These are phyloP conservation scores for Phanerochaete carnosa DNA, from an alignment of 768 basidiomycete genomes.

Conservation along the genomic window DNA sequence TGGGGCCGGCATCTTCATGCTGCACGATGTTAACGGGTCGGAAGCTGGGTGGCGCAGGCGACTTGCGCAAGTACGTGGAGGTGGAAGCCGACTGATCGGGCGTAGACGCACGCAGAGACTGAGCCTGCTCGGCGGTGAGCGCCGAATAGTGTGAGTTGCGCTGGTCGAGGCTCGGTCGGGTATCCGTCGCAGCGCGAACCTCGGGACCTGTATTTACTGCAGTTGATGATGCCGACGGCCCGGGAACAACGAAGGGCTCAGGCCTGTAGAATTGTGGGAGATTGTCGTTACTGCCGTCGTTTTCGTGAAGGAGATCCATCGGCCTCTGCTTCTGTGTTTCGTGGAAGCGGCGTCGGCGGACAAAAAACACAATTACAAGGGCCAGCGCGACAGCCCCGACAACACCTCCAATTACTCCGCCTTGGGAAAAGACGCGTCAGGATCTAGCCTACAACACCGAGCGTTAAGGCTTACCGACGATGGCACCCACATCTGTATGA, in stretches of 20 bases:
- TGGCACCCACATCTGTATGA: constrained; percentile 41
- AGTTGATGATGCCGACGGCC: constrained; percentile 46
- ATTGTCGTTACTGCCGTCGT: constrained; percentile 44
- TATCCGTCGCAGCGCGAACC: constrained; percentile 8
- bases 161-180: constrained; percentile 15
- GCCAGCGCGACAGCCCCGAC: constrained; percentile 41
- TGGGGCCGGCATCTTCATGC: constrained; percentile 77
- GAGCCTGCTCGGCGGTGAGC: constrained; percentile 16
- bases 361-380: constrained; percentile 45
- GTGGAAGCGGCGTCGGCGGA: constrained; percentile 40
- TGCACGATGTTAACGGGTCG: constrained; percentile 79
- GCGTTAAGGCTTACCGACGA: constrained; percentile 38
- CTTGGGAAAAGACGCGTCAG: constrained; percentile 17
- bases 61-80: constrained; percentile 41
- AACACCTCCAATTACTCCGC: constrained; percentile 60
- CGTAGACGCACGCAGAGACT: constrained; percentile 10
- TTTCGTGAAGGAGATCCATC: constrained; percentile 59
- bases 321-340: constrained; percentile 51
- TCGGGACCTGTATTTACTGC: constrained; percentile 31
- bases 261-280: constrained; percentile 71
- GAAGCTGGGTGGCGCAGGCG: constrained; percentile 44
- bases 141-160: constrained; percentile 20
- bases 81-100: constrained; percentile 23
- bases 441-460: background rate
- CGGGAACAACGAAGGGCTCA: constrained; percentile 71